Evolutionary conservation across 2,329 filamentous ascomycete genomes (phyloP), one percentile per base, ranked within the genome.

Genomic region (Penicillium sp.): DNA sequence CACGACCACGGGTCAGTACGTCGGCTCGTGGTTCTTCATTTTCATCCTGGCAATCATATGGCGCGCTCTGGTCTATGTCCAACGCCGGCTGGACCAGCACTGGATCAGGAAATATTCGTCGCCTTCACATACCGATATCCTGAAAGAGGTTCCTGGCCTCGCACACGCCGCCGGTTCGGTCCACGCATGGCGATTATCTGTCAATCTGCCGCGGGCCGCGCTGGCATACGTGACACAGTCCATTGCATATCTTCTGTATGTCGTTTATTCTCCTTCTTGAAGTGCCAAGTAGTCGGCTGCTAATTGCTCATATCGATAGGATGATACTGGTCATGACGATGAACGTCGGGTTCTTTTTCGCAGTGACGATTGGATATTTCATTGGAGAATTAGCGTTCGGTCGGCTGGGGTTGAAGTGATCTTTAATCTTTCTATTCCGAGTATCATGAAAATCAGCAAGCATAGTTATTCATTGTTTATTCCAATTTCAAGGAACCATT

Each of bases 261-360:
- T 48, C 16, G 14, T 26, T 9, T 35, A 11, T 7, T 35, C 5
- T 35, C 21, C 26, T 5, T 24, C 12, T 12, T 26, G 4, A 26
- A 24, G 21, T 16, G 9, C 42, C 12, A 23, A 24, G 23, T 14
- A 26, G 12, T 11, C 23, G 14, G 3, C 16, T 21, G 26, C 46
- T 48, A 48, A 50, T 40, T 20, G 8, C 16, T 50, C 7, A 11
- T 14, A 5, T n/a, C 9, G n/a, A 50, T 50, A 50, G 47, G 3
- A 50, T 50, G 47, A 50, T 50, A 23, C 30, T 50, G 28, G 47
- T 50, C 47, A 50, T 50, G 47, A 50, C 47, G 23, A 50, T 50
- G 47, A 50, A 50, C 40, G 47, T 50, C 5, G 47, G 47, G 9
- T 38, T 50, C 21, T 50, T 50, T 21, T 50, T 50, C 26, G 47